Base-by-base conservation (phyloP, 2,329 filamentous ascomycete genomes). In the Dendrostoma leiphaemia region DNA sequence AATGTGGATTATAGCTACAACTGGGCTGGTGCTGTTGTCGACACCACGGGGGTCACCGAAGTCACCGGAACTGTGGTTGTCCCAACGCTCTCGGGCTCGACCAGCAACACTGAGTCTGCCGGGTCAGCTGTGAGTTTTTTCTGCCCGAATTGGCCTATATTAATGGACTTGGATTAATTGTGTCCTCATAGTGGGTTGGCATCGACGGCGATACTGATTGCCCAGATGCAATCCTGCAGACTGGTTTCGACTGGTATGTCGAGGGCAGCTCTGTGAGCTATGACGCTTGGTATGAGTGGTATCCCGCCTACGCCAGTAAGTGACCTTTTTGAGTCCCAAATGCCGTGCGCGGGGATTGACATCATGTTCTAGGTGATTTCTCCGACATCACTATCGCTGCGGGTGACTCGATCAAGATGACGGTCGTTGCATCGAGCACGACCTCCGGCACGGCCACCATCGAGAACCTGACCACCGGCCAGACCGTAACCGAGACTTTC, bases 231-330 rank as follows among this genome's bases (percentile, higher is more conserved):
- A 82, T 83, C 46, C 67, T 84, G 2, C 80, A 83, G 63, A 79
- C 80, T 1, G 81, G 81, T 26, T 66, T 84, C 34, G 80, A 83
- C 64, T 80, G 81, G 63, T 76, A 74, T 38, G 66, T 77, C 31
- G 63, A 73, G 17, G 67, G 69, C n/a, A 65, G 65, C 21, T 58
- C 62, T 0, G 70, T 74, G 2, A 69, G 64, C 5, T 54, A 43
- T 21, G 74, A 78, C 51, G 77, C 80, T 19, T 84, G 81, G 80
- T 83, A 80, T 61, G 81, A 84, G 63, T 84, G 80, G 80, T 82
- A 76, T 60, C 80, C 81, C 2, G 40, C 26, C 13, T 32, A 8
- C n/a, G n/a, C n/a, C n/a, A n/a, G n/a, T n/a, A n/a, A n/a, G n/a
- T n/a, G n/a, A n/a, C n/a, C n/a, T n/a, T n/a, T n/a, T n/a, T n/a